Conservation (phyloP, 306 rosid genomes). For the Cicer yamashitae region DNA sequence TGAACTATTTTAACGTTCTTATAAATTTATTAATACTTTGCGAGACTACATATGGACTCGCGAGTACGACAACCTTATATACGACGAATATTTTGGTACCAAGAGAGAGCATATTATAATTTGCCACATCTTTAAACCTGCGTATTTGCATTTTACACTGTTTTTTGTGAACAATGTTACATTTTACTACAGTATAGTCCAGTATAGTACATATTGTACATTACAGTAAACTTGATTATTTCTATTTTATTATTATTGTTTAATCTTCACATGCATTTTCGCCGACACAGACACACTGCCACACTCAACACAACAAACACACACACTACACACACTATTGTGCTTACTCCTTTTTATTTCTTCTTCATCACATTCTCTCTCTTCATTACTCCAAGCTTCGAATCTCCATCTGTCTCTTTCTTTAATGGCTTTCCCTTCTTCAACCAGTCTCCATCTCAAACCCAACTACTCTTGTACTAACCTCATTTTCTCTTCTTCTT, state of each 20-base stretch:
- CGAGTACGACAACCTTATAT: too few species aligned
- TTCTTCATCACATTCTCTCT: slow-evolving; percentile 50
- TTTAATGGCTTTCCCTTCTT: slow-evolving; percentile 69
- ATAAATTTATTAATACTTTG: too few species aligned
- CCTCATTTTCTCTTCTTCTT: slow-evolving; percentile 3
- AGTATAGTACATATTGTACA: too few species aligned
- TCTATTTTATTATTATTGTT: neutral
- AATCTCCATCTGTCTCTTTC: slow-evolving; percentile 69
- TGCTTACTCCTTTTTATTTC: slow-evolving; percentile 16
- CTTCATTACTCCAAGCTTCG: slow-evolving; percentile 78
- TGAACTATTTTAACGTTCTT: too few species aligned
- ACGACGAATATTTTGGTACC: too few species aligned
- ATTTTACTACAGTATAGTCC: neutral
- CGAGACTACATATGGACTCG: too few species aligned
- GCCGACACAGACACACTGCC: slow-evolving; percentile 63
- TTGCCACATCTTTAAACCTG: too few species aligned
- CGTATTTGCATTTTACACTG: neutral
- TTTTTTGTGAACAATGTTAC: neutral
- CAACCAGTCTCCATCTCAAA: slow-evolving; percentile 60
- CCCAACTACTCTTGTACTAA: slow-evolving; percentile 47
- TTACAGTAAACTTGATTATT: neutral
- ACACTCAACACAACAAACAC: slow-evolving; percentile 48
- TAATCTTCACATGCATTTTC: slow-evolving; percentile 8
- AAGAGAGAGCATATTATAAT: too few species aligned
- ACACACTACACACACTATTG: slow-evolving; percentile 16